Conservation (phyloP, 345 rosid genomes). For the Sisymbrium altissimum region DNA sequence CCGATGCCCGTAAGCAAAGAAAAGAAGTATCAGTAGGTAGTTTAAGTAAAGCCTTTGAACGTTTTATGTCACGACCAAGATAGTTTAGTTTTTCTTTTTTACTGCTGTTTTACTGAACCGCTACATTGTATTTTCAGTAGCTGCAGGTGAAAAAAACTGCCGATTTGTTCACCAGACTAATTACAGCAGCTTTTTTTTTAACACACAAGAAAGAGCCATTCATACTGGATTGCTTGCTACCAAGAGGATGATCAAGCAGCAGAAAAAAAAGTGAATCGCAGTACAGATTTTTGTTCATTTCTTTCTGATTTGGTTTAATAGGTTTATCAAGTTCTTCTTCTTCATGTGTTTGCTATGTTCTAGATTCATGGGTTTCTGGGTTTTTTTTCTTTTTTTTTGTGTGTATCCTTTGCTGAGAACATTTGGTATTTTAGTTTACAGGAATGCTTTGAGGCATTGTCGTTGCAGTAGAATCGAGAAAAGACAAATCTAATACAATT, state of each 20-base stretch:
- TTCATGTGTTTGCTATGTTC: not conserved
- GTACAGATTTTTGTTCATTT: conserved; percentile 27
- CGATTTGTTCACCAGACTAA: not conserved
- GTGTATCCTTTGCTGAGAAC: not conserved
- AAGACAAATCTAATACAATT: not conserved
- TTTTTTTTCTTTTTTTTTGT: not conserved
- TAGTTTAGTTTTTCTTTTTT: not conserved
- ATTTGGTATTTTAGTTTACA: conserved; percentile 16
- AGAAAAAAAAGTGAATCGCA: conserved; percentile 16
- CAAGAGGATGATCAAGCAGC: conserved; percentile 6
- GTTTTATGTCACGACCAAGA: not conserved
- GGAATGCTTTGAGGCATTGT: conserved; percentile 4
- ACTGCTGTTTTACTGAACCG: not conserved
- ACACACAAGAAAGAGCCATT: not conserved
- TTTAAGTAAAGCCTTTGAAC: conserved; percentile 28
- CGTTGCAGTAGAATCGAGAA: not conserved
- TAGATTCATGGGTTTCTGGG: conserved; percentile 1
- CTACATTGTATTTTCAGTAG: not conserved
- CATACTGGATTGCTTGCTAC: conserved; percentile 8
- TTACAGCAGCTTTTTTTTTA: conserved; percentile 13
- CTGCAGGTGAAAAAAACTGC: conserved; percentile 14
- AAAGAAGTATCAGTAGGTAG: conserved; percentile 69
- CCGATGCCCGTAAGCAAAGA: conserved; percentile 49
- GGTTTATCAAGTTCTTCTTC: not conserved
- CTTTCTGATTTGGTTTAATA: conserved; percentile 8